phyloP scores from a whole-genome alignment of 257 asterid species.

The Coffea eugenioides region DNA sequence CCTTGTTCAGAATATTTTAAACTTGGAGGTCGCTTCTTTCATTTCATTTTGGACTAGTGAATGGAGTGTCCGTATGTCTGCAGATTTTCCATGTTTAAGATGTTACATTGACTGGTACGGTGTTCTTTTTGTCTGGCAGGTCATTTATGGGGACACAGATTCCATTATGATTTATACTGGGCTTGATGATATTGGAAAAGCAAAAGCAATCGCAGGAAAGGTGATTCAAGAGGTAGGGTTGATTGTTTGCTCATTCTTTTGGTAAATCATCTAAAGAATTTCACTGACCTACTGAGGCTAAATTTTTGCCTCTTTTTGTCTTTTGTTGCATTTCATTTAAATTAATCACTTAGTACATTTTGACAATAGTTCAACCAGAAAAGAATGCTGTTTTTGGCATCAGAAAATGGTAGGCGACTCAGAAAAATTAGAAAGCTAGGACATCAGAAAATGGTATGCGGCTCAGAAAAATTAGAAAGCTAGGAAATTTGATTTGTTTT shows the following conservation, averaged over 20 bases:
- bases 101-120: conserved; percentile 21
- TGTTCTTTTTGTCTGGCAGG: conserved; percentile 45
- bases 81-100: conserved; percentile 17
- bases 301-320: not conserved
- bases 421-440: not conserved
- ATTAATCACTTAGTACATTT: not conserved
- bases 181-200: conserved; percentile 85
- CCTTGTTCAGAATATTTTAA: conserved; percentile 79
- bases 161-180: conserved; percentile 97
- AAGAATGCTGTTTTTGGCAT: not conserved
- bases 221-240: conserved; percentile 85
- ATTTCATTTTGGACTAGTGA: conserved; percentile 9
- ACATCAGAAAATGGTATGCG: not conserved
- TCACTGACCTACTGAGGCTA: not conserved
- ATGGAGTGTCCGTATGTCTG: conserved; percentile 5
- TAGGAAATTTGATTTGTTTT: not conserved
- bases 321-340: not conserved
- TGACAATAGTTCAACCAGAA: not conserved
- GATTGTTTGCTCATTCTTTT: conserved; percentile 12
- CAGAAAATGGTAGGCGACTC: not conserved
- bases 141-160: conserved; percentile 97
- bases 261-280: not conserved
- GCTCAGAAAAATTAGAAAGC: not conserved
- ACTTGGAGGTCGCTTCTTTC: conserved; percentile 64
- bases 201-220: conserved; percentile 73